Evolutionary conservation across 2,329 filamentous ascomycete species (phyloP).

Genomic region (Pezicula rhizophila): DNA sequence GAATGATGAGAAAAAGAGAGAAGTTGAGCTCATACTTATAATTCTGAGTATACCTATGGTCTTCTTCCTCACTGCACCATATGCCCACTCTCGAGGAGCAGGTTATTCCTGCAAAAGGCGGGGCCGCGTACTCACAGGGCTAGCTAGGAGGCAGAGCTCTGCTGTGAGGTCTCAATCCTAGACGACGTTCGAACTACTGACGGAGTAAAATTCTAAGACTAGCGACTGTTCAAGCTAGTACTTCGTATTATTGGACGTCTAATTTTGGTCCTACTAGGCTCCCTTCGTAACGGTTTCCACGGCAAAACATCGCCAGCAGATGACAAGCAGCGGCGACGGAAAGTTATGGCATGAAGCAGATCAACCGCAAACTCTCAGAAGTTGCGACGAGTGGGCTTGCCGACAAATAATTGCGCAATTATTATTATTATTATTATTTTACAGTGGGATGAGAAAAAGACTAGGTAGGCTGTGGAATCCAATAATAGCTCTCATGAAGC

Average conservation of each 20-base stretch:
- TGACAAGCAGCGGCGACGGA: constrained; percentile 1
- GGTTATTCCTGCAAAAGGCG: background rate
- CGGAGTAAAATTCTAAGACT: too few species aligned
- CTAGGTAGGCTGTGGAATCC: too few species aligned
- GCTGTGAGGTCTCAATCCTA: constrained; percentile 11
- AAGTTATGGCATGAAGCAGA: constrained; percentile 12
- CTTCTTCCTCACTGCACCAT: constrained; percentile 6
- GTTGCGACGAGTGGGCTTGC: constrained; percentile 3
- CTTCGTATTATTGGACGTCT: too few species aligned
- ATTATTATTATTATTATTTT: too few species aligned
- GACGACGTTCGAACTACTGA: background rate
- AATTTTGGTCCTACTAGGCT: too few species aligned
- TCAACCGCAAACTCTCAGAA: constrained; percentile 6
- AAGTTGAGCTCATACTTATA: constrained; percentile 14
- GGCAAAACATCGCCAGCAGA: constrained; percentile 7
- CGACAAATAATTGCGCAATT: too few species aligned
- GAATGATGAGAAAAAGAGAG: constrained; percentile 7
- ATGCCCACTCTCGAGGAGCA: constrained; percentile 1
- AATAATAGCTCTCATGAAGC: too few species aligned
- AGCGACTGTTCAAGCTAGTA: too few species aligned
- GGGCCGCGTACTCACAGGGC: too few species aligned
- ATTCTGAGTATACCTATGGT: background rate
- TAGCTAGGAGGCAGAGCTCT: background rate
- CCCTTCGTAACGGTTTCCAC: constrained; percentile 3
- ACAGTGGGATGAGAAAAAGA: too few species aligned